A percentile compares a stretch with the other conserved stretches of the same genome.
Conservation (phyloP, 331 rosid genomes). For the Dryas integrifolia region DNA sequence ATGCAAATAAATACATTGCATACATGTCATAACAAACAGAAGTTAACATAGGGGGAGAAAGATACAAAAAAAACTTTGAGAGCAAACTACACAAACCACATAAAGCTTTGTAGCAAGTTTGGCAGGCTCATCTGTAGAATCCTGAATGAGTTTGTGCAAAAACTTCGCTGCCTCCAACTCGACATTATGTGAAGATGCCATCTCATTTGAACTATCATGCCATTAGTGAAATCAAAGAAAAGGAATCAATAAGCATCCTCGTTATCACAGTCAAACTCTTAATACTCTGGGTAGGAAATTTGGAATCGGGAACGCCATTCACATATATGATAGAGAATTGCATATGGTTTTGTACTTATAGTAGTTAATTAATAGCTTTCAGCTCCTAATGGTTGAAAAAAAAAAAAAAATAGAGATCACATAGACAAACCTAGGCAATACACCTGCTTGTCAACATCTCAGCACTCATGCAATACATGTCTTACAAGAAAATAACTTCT, state of each 20-base stretch:
- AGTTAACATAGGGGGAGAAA: background rate
- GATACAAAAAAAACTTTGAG: background rate
- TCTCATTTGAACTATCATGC: slow-evolving; percentile 48
- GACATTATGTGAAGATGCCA: slow-evolving; percentile 82
- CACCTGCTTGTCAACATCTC: background rate
- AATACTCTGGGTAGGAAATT: background rate
- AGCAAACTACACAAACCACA: slow-evolving; percentile 63
- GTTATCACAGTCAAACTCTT: slow-evolving; percentile 5
- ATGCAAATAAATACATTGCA: slow-evolving; percentile 11
- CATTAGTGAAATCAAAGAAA: slow-evolving; percentile 19
- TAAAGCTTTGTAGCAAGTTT: slow-evolving; percentile 93
- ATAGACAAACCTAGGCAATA: background rate
- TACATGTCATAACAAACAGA: slow-evolving; percentile 1
- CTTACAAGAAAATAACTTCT: background rate
- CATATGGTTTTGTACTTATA: background rate
- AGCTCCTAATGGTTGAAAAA: background rate
- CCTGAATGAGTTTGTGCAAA: slow-evolving; percentile 95
- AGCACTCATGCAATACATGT: background rate
- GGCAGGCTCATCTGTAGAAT: slow-evolving; percentile 93
- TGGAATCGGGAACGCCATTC: background rate
- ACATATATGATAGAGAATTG: background rate
- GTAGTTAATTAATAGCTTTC: background rate
- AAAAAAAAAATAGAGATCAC: background rate
- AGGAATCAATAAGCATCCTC: background rate
- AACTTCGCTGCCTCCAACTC: slow-evolving; percentile 98